These are phyloP conservation scores for Oryza punctata DNA, from an alignment of 176 grass and related monocot species.

Conservation along the genomic window DNA sequence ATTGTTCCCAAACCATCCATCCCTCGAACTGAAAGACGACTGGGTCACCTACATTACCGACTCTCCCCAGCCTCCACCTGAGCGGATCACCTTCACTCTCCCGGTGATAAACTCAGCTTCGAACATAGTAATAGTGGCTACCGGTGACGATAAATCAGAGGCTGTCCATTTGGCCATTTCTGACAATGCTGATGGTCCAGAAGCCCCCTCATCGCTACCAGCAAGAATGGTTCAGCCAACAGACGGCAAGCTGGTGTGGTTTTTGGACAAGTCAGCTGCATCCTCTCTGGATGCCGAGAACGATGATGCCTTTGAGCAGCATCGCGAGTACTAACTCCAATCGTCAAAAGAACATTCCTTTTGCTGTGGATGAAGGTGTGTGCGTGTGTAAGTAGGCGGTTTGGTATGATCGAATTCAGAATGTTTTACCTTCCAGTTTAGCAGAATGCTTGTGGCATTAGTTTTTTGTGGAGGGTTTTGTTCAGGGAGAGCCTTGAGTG, in stretches of 20 bases:
- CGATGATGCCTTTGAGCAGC: background rate
- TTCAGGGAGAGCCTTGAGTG: constrained; percentile 14
- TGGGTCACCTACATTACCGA: constrained; percentile 90
- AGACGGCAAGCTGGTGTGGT: constrained; percentile 83
- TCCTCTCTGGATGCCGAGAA: constrained; percentile 36
- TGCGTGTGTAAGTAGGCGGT: constrained; percentile 43
- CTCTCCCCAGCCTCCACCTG: constrained; percentile 70
- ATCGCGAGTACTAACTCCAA: constrained; percentile 26
- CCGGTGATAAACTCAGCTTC: constrained; percentile 91
- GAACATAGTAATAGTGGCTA: constrained; percentile 67
- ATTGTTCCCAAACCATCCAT: constrained; percentile 66
- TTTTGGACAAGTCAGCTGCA: constrained; percentile 71
- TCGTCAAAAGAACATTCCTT: constrained; percentile 4
- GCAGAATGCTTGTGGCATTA: constrained; percentile 32
- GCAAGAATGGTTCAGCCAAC: constrained; percentile 63
- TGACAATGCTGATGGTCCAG: constrained; percentile 22
- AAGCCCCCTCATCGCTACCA: constrained; percentile 38
- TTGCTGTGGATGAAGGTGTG: constrained; percentile 26
- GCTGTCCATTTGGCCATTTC: constrained; percentile 43
- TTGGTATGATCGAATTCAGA: constrained; percentile 8
- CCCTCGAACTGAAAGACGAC: constrained; percentile 61
- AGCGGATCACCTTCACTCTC: constrained; percentile 92
- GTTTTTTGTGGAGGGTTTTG: constrained; percentile 25
- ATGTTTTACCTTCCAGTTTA: constrained; percentile 16
- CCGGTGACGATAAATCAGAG: constrained; percentile 55